Conservation (phyloP, 1,284 basidiomycete genomes). For the Chalciporus sp. region DNA sequence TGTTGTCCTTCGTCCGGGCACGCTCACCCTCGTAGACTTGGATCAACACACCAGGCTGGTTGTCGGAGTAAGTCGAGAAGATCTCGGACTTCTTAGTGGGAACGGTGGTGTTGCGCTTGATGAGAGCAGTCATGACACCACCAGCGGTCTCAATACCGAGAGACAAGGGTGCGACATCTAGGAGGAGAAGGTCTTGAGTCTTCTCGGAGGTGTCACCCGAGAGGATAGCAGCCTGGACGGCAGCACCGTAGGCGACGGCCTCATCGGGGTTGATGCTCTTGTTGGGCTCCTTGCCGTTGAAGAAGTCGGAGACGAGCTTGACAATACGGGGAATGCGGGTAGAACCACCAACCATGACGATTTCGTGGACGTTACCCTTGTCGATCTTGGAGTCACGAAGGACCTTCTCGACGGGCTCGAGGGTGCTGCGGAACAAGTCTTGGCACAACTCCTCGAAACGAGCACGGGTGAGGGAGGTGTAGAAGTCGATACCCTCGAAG, state of each 20-base stretch:
- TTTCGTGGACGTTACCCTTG: constrained; percentile 94
- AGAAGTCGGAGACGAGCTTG: constrained; percentile 98
- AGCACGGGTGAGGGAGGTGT: constrained; percentile 97
- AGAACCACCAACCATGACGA: constrained; percentile 97
- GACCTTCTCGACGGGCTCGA: constrained; percentile 99
- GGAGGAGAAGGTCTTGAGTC: constrained; percentile 94
- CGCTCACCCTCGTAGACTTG: constrained; percentile 99
- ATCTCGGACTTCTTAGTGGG: constrained; percentile 99
- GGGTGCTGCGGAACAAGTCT: constrained; percentile 95
- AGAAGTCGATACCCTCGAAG: constrained; percentile 98
- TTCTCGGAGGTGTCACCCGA: constrained; percentile 98
- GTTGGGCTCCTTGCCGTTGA: constrained; percentile 96
- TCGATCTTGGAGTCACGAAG: constrained; percentile 98
- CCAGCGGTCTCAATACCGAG: constrained; percentile 99
- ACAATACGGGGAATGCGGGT: constrained; percentile 99
- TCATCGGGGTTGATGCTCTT: constrained; percentile 99
- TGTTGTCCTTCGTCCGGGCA: constrained; percentile 99
- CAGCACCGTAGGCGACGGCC: constrained; percentile 99
- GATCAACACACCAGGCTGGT: constrained; percentile 98
- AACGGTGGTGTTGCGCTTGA: constrained; percentile 98
- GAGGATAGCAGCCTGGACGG: constrained; percentile 98
- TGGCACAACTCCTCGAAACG: constrained; percentile 99
- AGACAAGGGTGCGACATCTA: constrained; percentile 96
- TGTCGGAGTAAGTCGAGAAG: constrained; percentile 99
- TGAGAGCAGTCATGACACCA: constrained; percentile 97